Evolutionary conservation across 768 basidiomycete species (phyloP), one percentile per base, ranked within the genome.

Genomic region (Austroboletus eburneus): DNA sequence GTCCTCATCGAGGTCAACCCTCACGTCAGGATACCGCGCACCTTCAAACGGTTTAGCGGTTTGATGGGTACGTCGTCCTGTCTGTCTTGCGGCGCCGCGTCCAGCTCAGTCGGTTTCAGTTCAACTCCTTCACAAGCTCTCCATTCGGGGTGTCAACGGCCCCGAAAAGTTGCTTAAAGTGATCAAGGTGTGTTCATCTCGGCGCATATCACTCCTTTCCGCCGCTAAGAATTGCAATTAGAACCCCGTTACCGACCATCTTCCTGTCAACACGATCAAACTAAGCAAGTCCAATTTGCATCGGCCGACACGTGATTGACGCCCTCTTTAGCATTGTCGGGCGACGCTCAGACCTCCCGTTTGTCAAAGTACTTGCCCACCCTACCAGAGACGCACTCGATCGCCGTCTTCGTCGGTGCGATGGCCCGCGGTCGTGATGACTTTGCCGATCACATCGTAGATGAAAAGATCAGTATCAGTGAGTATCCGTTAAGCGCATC

Each of bases 1-100:
- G 89, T 93, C 12, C 79, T 99, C 38, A 98, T 99, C 63, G 95
- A 99, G 69, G 92, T 98, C 56, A 98, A 99, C 67, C 96, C 96
- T 3, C 87, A 91, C 69, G 93, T 98, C 10, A 81, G 96, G 46
- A 99, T 99, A 59, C 96, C 96, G 10, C 79, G 96, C 52, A 99
- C 96, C 12, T 98, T 99, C 70, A 99, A 99, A 70, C 83, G 96
- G 9, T 99, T 99, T 70, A 92, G 91, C 48, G 96, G 96, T 18
- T 74, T 99, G 54, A 99, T 99, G 96, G 94, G 93, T 95, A 61
- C 52, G 76, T 51, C 61, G 9, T 13, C n/a, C 7, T 9, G 16
- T 7, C 18, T 25, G 8, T 7, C 18, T 2, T 17, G n/a, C n/a
- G n/a, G n/a, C n/a, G n/a, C n/a, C n/a, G n/a, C 17, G 17, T 23